Base-by-base conservation (phyloP, 768 basidiomycete species). In the Trametes cinnabarina region DNA sequence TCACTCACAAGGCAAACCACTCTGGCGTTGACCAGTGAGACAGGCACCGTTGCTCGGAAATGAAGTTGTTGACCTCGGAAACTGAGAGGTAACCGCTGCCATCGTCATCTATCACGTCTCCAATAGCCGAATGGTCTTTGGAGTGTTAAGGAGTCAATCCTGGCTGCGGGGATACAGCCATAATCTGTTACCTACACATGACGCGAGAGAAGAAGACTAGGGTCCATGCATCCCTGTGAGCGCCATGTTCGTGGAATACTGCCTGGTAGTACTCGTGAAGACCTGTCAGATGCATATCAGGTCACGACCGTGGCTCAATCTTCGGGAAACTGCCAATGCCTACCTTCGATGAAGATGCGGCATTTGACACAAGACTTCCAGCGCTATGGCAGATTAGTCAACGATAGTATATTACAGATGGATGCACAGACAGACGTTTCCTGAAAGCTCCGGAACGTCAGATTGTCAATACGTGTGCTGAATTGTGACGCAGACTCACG, bases 1-100 rank as follows among this genome's bases (percentile, higher is more conserved):
- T 9, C 14, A 57, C 58, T 40, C 17, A 60, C 58, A 60, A 60
- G 4, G 58, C 58, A 10, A 60, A 55, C 58, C 53, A 60, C 35
- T 60, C 20, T 6, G 58, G 47, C 11, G 30, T 55, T 4, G 42
- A 50, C 58, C 58, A 60, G 4, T n/a, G 20, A 10, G 32, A 4
- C 25, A 49, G 26, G 11, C 48, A 39, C 9, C 35, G 22, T 23
- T 30, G 32, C 56, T 35, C 41, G 25, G 47, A 50, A 11, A 30
- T 51, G 42, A 60, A 60, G 19, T 50, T 28, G 53, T 60, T 60
- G 25, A 60, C 40, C 28, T 60, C 58, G 14, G 53, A 52, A 2
- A 48, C 53, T 15, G 52, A 50, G 23, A 60, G 41, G 48, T 55
- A 50, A 9, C 53, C 58, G 26, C 58, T 60, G 12, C 48, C 58